Base-by-base conservation (phyloP, 2,329 filamentous ascomycete species). In the Pseudopyricularia cyperi region DNA sequence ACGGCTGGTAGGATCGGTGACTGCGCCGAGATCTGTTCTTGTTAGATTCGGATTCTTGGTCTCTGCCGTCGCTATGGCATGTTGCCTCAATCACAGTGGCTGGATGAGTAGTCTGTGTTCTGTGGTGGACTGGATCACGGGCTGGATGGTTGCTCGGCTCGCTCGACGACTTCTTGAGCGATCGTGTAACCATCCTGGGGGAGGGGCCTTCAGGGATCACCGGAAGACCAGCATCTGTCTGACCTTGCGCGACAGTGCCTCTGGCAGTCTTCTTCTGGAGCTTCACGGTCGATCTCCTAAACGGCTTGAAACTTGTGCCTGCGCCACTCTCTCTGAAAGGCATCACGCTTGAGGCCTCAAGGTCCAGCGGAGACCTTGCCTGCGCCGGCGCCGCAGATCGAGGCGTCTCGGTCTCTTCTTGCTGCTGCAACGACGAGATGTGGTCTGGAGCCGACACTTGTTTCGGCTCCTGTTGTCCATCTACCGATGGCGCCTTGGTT, bases 1-100 rank as follows among this genome's bases (percentile, higher is more conserved):
- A 79, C 2, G 75, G 69, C 55, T 78, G 74, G 57, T 80, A 80
- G n/a, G 71, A 66, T 55, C 66, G 67, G 50, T 70, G 66, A 14
- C 65, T 67, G 51, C 69, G 65, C 55, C 68, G 67, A 55, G 67
- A 67, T 66, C 75, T 79, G 65, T 66, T 59, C 56, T 61, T 60
- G 60, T 54, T 59, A 57, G 62, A 60, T 19, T 58, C 72, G 76
- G 66, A 76, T 44, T 72, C 62, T 58, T 57, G 12, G 39, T 19
- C 39, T 24, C 54, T 57, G 58, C 56, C 62, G 56, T 59, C 56
- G 57, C n/a, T 9, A n/a, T 49, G 15, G 51, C 19, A 35, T 14
- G 22, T 44, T 19, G 26, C 22, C 39, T 53, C 11, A 30, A 24
- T 32, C 32, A 32, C 8, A n/a, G 17, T 24, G 32, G 30, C 32